phyloP scores from a whole-genome alignment of 176 grass and related monocot genomes.

The Aegilops speltoides region DNA sequence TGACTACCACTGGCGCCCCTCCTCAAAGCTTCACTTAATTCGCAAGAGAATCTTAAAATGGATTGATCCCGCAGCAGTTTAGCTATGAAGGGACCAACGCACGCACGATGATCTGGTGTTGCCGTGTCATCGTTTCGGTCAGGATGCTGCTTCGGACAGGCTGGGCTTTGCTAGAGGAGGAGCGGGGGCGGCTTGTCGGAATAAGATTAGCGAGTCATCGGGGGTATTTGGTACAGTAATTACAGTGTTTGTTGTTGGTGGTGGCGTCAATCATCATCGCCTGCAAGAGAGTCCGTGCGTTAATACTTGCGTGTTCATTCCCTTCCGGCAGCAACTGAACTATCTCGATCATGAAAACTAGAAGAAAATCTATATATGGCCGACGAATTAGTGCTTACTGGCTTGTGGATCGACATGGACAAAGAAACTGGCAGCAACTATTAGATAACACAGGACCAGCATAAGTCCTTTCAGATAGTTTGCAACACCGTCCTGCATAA shows the following conservation, averaged over 20 bases:
- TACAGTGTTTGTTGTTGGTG: slow-evolving; percentile 20
- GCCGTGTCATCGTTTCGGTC: neutral
- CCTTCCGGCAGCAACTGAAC: neutral
- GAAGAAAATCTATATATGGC: neutral
- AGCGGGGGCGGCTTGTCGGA: neutral
- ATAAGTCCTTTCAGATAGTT: slow-evolving; percentile 90
- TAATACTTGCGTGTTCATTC: neutral
- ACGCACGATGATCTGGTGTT: too few species aligned
- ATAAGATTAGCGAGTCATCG: neutral
- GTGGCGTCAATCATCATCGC: slow-evolving; percentile 36
- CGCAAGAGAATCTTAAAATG: slow-evolving; percentile 5
- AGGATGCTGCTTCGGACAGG: neutral
- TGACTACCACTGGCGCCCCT: neutral
- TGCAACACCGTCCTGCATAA: slow-evolving; percentile 57
- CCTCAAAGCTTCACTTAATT: neutral
- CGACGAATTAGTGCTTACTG: slow-evolving; percentile 31
- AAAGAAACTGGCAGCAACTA: slow-evolving; percentile 88
- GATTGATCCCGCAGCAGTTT: neutral
- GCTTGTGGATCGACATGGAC: slow-evolving; percentile 75
- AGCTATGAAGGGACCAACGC: neutral
- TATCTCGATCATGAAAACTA: neutral
- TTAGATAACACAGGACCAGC: slow-evolving; percentile 81
- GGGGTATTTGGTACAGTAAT: slow-evolving; percentile 43
- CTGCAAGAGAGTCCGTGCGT: slow-evolving; percentile 14
- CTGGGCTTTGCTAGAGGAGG: slow-evolving; percentile 2